phyloP scores from a whole-genome alignment of 2,329 filamentous ascomycete genomes.

The Calonectria pseudoreteaudii region DNA sequence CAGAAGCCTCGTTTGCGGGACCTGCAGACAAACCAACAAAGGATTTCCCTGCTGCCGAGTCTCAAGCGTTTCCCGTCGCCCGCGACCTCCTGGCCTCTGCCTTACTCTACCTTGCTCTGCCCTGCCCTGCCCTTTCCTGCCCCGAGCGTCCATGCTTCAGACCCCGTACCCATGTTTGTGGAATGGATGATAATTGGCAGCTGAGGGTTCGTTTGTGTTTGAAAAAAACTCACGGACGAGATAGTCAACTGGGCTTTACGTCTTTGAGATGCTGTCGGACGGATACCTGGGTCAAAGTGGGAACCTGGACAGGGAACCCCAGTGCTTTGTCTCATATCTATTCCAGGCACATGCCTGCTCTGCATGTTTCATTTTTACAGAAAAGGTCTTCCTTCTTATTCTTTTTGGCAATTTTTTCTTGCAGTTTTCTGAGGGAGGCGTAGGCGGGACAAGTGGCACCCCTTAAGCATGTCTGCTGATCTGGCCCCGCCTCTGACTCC shows the following conservation, averaged over 20 bases:
- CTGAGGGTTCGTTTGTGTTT: slow-evolving; percentile 11
- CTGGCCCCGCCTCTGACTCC: neutral
- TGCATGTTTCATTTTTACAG: slow-evolving; percentile 24
- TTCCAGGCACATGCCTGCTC: slow-evolving; percentile 29
- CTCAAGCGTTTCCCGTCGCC: slow-evolving; percentile 8
- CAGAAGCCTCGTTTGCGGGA: slow-evolving; percentile 1
- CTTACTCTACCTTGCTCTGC: neutral
- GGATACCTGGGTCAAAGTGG: neutral
- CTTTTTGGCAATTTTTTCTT: neutral
- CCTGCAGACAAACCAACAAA: neutral
- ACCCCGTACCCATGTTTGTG: neutral
- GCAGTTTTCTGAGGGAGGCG: slow-evolving; percentile 11
- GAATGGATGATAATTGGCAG: slow-evolving; percentile 14
- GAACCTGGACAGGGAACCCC: neutral
- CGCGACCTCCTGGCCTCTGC: neutral
- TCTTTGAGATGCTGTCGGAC: neutral
- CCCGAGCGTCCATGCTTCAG: neutral
- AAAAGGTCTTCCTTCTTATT: neutral
- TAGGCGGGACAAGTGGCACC: neutral
- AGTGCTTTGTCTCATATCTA: slow-evolving; percentile 15
- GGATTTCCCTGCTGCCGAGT: slow-evolving; percentile 6
- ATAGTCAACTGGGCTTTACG: neutral
- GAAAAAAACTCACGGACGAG: slow-evolving; percentile 1
- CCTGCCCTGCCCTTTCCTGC: neutral
- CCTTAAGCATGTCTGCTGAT: neutral